Percentiles rank a stretch among this genome's conserved stretches.
phyloP scores from a whole-genome alignment of 2,329 filamentous ascomycete species.

The Cladosporium austrohemisphaericum region DNA sequence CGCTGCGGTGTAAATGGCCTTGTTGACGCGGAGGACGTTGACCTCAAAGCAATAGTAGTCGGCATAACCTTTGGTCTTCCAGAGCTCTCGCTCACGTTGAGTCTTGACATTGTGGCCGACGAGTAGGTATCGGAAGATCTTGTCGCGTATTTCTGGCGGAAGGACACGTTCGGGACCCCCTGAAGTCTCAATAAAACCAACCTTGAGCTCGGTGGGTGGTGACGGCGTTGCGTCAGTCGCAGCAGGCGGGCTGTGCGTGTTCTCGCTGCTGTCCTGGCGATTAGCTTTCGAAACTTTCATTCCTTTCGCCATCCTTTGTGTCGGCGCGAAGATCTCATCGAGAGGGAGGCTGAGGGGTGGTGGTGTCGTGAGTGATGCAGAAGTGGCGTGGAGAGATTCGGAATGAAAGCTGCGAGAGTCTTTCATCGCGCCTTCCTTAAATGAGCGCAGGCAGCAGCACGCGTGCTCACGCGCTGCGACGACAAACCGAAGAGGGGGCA shows the following conservation, averaged over 20 bases:
- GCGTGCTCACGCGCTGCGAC: background rate
- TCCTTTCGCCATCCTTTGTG: too few species aligned
- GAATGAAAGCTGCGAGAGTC: too few species aligned
- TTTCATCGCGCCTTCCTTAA: background rate
- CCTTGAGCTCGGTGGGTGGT: background rate
- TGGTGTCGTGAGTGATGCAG: too few species aligned
- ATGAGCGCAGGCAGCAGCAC: background rate
- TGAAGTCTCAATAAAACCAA: background rate
- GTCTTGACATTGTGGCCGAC: background rate
- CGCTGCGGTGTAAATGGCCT: constrained; percentile 24
- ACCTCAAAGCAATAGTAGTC: background rate
- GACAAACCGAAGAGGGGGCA: too few species aligned
- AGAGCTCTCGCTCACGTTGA: background rate
- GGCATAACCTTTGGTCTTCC: background rate
- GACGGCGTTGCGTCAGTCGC: too few species aligned
- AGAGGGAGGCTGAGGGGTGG: too few species aligned
- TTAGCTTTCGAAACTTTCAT: too few species aligned
- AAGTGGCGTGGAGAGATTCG: too few species aligned
- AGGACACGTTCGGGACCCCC: background rate
- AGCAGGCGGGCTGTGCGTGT: too few species aligned
- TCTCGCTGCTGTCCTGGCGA: background rate
- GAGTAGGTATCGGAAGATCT: constrained; percentile 9
- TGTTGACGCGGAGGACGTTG: constrained; percentile 17
- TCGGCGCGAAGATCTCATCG: too few species aligned
- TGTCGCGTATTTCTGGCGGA: constrained; percentile 7